These are phyloP conservation scores for Alectoria sarmentosa DNA, from an alignment of 495 filamentous ascomycete genomes.

Conservation along the genomic window DNA sequence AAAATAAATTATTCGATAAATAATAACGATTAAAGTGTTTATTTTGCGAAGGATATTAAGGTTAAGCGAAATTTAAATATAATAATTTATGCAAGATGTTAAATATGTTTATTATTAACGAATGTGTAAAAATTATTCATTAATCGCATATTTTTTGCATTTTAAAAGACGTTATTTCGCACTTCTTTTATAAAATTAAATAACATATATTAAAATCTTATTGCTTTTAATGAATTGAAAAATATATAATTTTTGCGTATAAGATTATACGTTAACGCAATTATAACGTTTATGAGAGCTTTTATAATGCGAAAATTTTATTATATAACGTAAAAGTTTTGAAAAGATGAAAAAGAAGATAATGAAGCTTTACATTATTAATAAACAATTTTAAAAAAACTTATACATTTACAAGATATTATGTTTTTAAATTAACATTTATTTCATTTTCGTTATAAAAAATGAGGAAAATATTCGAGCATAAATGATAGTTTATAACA, in stretches of 20 bases:
- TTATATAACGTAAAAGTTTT: neutral
- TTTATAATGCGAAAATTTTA: neutral
- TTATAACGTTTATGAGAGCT: neutral
- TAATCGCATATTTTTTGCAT: neutral
- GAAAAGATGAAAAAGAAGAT: neutral
- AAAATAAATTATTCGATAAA: no score
- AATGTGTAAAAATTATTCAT: neutral
- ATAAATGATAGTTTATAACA: neutral
- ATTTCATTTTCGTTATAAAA: no score
- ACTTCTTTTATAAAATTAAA: neutral
- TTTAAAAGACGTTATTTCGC: neutral
- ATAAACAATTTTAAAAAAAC: neutral
- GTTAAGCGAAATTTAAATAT: neutral
- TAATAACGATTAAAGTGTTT: neutral
- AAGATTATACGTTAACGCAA: neutral
- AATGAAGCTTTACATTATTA: neutral
- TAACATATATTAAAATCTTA: neutral
- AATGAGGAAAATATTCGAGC: neutral
- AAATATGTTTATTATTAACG: neutral
- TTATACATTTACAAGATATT: constrained; percentile 3
- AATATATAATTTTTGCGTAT: neutral
- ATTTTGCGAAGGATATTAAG: neutral
- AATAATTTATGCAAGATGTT: neutral
- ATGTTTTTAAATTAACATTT: no score
- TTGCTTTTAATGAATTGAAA: neutral